Percentiles rank a stretch among this genome's conserved stretches.
Conservation (phyloP, 495 filamentous ascomycete species). For the Penicillium odoratum region DNA sequence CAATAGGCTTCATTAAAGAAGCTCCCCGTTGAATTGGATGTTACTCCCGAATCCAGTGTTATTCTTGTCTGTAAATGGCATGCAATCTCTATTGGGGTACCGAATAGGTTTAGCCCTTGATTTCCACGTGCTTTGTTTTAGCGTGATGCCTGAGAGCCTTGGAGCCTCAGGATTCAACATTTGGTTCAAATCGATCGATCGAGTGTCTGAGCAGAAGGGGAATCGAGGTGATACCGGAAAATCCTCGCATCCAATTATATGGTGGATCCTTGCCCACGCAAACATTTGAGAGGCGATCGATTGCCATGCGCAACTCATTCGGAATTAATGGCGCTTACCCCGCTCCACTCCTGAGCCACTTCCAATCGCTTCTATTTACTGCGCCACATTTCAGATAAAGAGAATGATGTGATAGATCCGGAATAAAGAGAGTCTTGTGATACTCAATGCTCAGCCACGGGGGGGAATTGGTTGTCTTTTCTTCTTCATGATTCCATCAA, state of each 20-base stretch:
- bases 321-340: background rate
- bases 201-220: background rate
- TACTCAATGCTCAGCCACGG: background rate
- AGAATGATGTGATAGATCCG: background rate
- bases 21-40: background rate
- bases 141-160: background rate
- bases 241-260: background rate
- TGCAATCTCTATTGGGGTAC: constrained; percentile 4
- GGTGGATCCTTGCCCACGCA: background rate
- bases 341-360: background rate
- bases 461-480: background rate
- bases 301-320: background rate
- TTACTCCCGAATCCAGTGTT: no score
- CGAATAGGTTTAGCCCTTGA: background rate
- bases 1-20: background rate
- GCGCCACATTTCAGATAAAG: constrained; percentile 1
- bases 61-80: background rate
- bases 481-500: no score
- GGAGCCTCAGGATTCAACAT: background rate
- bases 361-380: background rate
- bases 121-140: background rate
- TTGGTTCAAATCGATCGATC: background rate
- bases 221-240: background rate
- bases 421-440: background rate
- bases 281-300: background rate